phyloP scores from a whole-genome alignment of 129 eudicot species.

The Artemisia argyi region DNA sequence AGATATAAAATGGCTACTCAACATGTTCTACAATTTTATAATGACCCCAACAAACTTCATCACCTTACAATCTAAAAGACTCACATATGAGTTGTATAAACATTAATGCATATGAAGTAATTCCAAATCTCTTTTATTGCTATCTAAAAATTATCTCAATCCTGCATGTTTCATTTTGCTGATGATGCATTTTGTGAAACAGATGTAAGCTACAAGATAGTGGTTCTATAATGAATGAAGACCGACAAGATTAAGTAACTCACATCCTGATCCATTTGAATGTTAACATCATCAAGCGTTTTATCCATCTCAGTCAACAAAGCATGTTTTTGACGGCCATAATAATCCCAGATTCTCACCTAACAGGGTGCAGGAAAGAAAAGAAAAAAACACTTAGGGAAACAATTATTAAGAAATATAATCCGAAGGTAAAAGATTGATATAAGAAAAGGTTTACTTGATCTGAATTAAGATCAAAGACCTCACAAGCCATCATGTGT shows the following conservation, averaged over 20 bases:
- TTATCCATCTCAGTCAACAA: constrained; percentile 78
- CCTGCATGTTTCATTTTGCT: not conserved
- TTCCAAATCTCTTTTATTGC: not conserved
- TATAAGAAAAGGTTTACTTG: constrained; percentile 51
- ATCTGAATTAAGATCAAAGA: constrained; percentile 61
- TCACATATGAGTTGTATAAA: not conserved
- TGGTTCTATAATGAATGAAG: not conserved
- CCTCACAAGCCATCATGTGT: constrained; percentile 76
- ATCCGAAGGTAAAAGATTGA: constrained; percentile 4
- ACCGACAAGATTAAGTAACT: constrained; percentile 30
- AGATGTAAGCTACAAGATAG: not conserved
- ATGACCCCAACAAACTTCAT: not conserved
- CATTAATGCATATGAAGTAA: not conserved
- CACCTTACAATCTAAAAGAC: not conserved
- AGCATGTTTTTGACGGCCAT: constrained; percentile 67
- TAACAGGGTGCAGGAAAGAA: constrained; percentile 26
- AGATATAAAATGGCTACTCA: not conserved
- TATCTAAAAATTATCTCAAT: no score
- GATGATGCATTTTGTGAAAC: not conserved
- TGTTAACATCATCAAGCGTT: constrained; percentile 85
- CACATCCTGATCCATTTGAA: constrained; percentile 92
- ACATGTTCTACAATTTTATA: not conserved
- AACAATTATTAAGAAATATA: not conserved
- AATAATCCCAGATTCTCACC: constrained; percentile 86
- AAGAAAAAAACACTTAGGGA: constrained; percentile 15